Conservation (phyloP, 768 basidiomycete genomes). For the Agaricus sinodeliciosus region DNA sequence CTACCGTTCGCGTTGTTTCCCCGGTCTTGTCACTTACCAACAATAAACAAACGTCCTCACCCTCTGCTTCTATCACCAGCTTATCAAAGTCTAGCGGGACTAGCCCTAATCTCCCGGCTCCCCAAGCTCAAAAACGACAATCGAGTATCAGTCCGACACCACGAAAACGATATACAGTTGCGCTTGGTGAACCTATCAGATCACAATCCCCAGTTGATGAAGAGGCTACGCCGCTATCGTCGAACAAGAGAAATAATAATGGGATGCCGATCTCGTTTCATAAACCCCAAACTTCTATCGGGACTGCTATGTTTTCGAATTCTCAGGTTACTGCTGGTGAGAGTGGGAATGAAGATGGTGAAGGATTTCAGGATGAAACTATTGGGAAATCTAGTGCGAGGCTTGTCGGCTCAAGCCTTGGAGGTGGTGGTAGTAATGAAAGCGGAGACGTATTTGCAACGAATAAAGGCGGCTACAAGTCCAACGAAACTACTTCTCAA, state of each 20-base stretch:
- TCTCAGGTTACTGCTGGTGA: conserved; percentile 20
- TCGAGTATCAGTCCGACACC: conserved; percentile 67
- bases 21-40: conserved; percentile 12
- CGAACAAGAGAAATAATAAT: conserved; percentile 3
- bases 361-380: conserved; percentile 48
- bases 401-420: conserved; percentile 12
- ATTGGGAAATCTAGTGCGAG: conserved; percentile 51
- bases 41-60: conserved; percentile 8
- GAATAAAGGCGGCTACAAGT: conserved; percentile 9
- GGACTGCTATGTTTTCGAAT: conserved; percentile 37
- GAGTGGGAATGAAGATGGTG: conserved; percentile 20
- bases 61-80: conserved; percentile 3
- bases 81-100: conserved; percentile 5
- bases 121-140: conserved; percentile 33
- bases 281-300: conserved; percentile 23
- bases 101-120: conserved; percentile 33
- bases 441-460: conserved; percentile 13
- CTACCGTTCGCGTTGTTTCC: conserved; percentile 8
- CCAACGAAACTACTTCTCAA: not conserved
- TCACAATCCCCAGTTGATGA: conserved; percentile 18
- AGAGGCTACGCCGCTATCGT: not conserved
- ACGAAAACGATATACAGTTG: conserved; percentile 81
- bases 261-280: conserved; percentile 14
- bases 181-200: conserved; percentile 66
- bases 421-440: not conserved